Evolutionary conservation across 768 basidiomycete species (phyloP), one percentile per base, ranked within the genome.

Genomic region (Trametes punicea): DNA sequence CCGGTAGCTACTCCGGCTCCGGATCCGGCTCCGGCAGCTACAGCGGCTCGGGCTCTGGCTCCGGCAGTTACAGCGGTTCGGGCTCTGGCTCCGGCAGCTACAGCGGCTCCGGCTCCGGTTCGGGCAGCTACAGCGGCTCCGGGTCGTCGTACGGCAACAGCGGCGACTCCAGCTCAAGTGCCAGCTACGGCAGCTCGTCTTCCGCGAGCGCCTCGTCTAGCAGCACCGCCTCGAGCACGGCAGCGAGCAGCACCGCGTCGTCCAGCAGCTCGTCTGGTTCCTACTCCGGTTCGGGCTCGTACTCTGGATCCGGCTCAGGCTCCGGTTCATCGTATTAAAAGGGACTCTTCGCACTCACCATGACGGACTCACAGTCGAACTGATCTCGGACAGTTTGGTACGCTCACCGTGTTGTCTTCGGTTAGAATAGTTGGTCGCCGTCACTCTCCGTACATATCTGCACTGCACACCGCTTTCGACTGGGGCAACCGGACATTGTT

Each of bases 341-440:
- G 58, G 58, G 58, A 60, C 18, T 60, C 55, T 18, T 44, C 42
- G 26, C 52, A 42, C 30, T 23, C 27, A 50, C 39, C 39, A 41
- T 42, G 34, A 51, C 54, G 58, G 58, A 60, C 58, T 55, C 53
- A 51, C 41, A 34, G 57, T 54, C 57, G 52, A 54, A 59, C 57
- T 60, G 58, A 49, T 51, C 30, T 46, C 53, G 58, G 58, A 60
- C 58, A 60, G 58, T 60, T 60, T 60, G 58, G 53, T 60, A 42
- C 39, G 33, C 31, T 47, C 25, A 21, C 51, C 42, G 46, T 38
- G 42, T 48, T 53, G 45, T 48, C 51, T 51, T 41, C 25, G 48
- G 44, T 25, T 48, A 49, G 46, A 33, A 21, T 34, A 42, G 46
- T 48, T 33, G 40, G 25, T 49, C 23, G 36, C 31, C 11, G 15